phyloP scores from a whole-genome alignment of 2,329 filamentous ascomycete species.

The Sporothrix mexicana region DNA sequence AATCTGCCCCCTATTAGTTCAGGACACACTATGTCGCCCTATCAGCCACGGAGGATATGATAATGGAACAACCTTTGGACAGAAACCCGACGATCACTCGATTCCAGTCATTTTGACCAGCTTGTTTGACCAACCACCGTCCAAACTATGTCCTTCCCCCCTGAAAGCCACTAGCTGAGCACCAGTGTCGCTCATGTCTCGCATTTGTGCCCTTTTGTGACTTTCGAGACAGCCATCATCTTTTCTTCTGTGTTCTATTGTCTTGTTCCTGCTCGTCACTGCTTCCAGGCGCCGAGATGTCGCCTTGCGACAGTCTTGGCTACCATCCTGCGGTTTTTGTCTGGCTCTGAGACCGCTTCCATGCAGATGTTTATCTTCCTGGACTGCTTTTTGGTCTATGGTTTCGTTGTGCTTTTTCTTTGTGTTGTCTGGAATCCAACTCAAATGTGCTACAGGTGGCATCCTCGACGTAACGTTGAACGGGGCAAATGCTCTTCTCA shows the following conservation, averaged over 20 bases:
- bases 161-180: slow-evolving; percentile 6
- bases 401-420: background rate
- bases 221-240: background rate
- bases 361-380: background rate
- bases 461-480: slow-evolving; percentile 18
- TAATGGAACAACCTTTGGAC: background rate
- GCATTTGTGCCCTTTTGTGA: background rate
- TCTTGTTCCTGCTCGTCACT: background rate
- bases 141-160: background rate
- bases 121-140: background rate
- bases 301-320: slow-evolving; percentile 15
- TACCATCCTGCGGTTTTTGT: background rate
- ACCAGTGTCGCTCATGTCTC: slow-evolving; percentile 8
- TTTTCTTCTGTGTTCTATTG: background rate
- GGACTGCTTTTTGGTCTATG: no score
- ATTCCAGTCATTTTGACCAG: background rate
- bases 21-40: background rate
- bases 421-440: background rate
- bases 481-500: slow-evolving; percentile 4
- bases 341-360: background rate
- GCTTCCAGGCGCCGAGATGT: background rate
- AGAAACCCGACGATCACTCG: background rate
- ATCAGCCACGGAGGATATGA: slow-evolving; percentile 10
- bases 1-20: background rate
- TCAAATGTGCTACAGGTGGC: background rate